These are phyloP conservation scores for Cryptosporidium xiaoi DNA, from an alignment of 169 alveolate species.

Conservation along the genomic window DNA sequence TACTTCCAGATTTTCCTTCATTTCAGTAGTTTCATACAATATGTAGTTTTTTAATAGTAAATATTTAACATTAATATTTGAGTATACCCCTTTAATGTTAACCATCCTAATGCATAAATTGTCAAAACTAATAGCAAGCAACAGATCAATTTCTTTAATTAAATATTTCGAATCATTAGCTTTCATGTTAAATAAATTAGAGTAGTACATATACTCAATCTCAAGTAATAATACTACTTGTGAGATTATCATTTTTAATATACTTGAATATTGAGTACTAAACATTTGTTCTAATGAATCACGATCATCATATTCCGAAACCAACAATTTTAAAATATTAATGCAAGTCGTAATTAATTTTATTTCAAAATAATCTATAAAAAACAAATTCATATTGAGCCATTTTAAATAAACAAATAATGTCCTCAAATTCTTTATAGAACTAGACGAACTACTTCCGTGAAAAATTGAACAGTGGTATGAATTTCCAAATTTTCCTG, in stretches of 20 bases:
- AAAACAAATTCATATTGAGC: constrained; percentile 33
- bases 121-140: constrained; percentile 25
- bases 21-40: background rate
- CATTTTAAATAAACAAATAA: constrained; percentile 33
- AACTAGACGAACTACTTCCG: constrained; percentile 19
- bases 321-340: constrained; percentile 16
- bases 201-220: background rate
- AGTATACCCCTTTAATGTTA: constrained; percentile 9
- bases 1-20: background rate
- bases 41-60: background rate
- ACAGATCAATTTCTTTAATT: background rate
- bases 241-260: constrained; percentile 24
- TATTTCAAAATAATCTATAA: constrained; percentile 1
- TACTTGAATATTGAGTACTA: background rate
- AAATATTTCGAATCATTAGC: background rate
- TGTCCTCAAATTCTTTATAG: background rate
- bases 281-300: constrained; percentile 10
- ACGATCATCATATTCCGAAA: constrained; percentile 49
- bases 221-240: constrained; percentile 33
- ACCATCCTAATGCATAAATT: constrained; percentile 1
- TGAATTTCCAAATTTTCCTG: constrained; percentile 53
- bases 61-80: constrained; percentile 16
- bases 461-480: background rate
- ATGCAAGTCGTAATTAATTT: constrained; percentile 10
- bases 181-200: background rate